These are phyloP conservation scores for Leucaena leucocephala DNA, from an alignment of 306 rosid genomes.

Conservation along the genomic window DNA sequence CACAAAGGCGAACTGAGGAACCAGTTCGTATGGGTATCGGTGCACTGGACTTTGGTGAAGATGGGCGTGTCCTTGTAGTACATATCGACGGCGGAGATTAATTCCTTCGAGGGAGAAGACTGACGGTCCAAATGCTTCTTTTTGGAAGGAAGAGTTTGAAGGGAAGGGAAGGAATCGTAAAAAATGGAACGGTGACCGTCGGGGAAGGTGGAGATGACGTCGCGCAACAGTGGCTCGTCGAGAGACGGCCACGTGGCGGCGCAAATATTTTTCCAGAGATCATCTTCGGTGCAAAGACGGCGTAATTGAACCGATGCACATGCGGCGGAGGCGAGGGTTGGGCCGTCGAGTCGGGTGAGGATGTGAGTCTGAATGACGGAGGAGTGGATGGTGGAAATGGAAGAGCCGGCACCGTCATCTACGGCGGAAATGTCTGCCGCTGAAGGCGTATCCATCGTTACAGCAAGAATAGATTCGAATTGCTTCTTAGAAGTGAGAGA, in stretches of 20 bases:
- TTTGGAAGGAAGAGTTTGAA: conserved; percentile 34
- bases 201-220: conserved; percentile 57
- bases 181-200: conserved; percentile 68
- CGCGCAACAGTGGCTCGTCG: conserved; percentile 31
- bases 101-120: conserved; percentile 29
- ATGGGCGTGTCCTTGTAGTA: conserved; percentile 50
- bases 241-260: conserved; percentile 71
- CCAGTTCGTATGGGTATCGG: conserved; percentile 48
- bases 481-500: background rate
- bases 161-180: conserved; percentile 67
- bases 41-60: conserved; percentile 55
- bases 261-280: conserved; percentile 67
- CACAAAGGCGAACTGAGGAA: conserved; percentile 60
- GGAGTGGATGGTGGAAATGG: conserved; percentile 54
- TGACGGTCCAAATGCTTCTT: background rate
- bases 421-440: background rate
- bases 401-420: background rate
- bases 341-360: conserved; percentile 74
- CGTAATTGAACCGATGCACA: conserved; percentile 58
- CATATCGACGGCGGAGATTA: conserved; percentile 77
- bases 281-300: conserved; percentile 52
- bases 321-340: conserved; percentile 56
- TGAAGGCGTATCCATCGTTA: background rate
- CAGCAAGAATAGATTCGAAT: background rate
- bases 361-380: conserved; percentile 68